Evolutionary conservation across 179 eudicot species (phyloP).

Genomic region (Amaranthus tricolor): DNA sequence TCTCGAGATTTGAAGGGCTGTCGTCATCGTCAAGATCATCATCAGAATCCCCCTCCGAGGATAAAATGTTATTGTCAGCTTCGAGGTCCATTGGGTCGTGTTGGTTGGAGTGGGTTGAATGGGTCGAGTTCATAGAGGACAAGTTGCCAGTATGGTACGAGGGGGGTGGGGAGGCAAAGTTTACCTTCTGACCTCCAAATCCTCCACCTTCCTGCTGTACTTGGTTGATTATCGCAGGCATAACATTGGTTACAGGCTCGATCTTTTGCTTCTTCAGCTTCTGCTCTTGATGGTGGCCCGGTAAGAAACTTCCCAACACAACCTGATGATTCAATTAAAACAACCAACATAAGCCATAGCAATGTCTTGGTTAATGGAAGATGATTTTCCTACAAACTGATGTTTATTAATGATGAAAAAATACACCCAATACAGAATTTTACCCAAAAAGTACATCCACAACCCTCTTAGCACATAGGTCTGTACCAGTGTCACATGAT

Average conservation of each 20-base stretch:
- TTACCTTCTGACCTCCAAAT: constrained; percentile 38
- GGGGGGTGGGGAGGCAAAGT: constrained; percentile 41
- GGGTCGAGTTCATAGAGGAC: constrained; percentile 36
- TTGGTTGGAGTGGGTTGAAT: constrained; percentile 36
- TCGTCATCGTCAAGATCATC: constrained; percentile 34
- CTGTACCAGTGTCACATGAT: too few relatives aligned
- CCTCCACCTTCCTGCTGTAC: constrained; percentile 41
- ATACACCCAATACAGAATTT: too few relatives aligned
- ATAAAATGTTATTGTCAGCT: constrained; percentile 35
- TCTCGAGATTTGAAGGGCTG: constrained; percentile 31
- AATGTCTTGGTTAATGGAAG: background rate
- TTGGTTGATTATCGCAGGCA: constrained; percentile 38
- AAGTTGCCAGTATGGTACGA: constrained; percentile 36
- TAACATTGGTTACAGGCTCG: constrained; percentile 40
- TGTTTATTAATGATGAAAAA: too few relatives aligned
- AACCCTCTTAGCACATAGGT: too few relatives aligned
- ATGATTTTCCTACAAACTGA: background rate
- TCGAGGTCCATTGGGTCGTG: constrained; percentile 35
- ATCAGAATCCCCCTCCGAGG: constrained; percentile 41
- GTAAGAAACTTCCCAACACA: constrained; percentile 74
- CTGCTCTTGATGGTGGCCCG: constrained; percentile 59
- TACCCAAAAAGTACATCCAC: too few relatives aligned
- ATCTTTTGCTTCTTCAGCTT: constrained; percentile 56
- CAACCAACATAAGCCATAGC: constrained; percentile 9
- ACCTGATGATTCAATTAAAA: constrained; percentile 41